phyloP scores from a whole-genome alignment of 176 grass and related monocot species.

The Musa troglodytarum region DNA sequence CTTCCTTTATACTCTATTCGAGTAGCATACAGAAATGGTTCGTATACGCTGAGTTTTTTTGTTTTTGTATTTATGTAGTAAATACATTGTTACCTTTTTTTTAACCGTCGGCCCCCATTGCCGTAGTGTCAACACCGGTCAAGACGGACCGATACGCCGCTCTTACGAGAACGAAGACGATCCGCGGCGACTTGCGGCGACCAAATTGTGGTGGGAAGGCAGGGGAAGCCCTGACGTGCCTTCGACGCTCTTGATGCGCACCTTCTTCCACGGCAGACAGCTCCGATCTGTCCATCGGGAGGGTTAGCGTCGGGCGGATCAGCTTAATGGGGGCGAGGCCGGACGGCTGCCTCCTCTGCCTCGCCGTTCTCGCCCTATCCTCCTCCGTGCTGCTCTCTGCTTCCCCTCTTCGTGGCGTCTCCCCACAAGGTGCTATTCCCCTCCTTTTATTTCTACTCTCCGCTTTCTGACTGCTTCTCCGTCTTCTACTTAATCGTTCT shows the following conservation, averaged over 20 bases:
- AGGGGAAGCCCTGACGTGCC: background rate
- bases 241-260: background rate
- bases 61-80: too few species aligned
- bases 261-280: background rate
- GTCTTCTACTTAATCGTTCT: constrained; percentile 6
- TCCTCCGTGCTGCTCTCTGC: constrained; percentile 18
- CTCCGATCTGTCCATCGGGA: background rate
- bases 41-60: too few species aligned
- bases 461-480: background rate
- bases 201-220: background rate
- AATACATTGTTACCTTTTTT: too few species aligned
- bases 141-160: too few species aligned
- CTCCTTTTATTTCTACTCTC: background rate
- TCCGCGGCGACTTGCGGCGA: background rate
- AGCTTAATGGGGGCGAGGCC: background rate
- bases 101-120: too few species aligned
- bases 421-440: constrained; percentile 35
- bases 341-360: constrained; percentile 14
- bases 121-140: too few species aligned
- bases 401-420: constrained; percentile 46
- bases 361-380: constrained; percentile 30
- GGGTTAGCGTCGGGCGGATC: background rate
- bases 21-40: too few species aligned
- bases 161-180: too few species aligned
- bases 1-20: too few species aligned